Percentiles rank a stretch among this genome's conserved stretches.
Conservation (phyloP, 148 eudicot genomes). For the Cornus controversa region DNA sequence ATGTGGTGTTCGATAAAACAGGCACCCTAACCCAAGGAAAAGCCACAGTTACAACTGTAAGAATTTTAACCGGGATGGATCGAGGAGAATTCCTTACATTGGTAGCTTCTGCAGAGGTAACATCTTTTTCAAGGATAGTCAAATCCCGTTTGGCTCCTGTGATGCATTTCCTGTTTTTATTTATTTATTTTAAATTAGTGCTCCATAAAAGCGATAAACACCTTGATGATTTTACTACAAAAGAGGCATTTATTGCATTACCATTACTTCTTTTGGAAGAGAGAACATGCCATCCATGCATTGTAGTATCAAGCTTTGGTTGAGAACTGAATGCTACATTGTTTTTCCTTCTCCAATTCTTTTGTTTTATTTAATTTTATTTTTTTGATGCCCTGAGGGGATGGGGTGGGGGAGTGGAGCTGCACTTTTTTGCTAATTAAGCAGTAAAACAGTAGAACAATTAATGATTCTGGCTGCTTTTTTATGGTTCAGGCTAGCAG, state of each 20-base stretch:
- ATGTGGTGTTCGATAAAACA: constrained; percentile 94
- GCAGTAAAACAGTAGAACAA: too few relatives aligned
- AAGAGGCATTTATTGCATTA: not conserved
- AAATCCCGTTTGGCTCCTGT: not conserved
- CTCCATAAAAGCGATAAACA: not conserved
- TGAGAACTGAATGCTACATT: not conserved
- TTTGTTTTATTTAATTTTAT: not conserved
- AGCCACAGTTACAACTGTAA: constrained; percentile 78
- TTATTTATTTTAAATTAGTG: not conserved
- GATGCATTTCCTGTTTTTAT: not conserved
- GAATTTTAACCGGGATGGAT: constrained; percentile 75
- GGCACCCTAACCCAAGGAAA: constrained; percentile 97
- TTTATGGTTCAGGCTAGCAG: constrained; percentile 64
- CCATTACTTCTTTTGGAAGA: not conserved
- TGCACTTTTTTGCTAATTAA: not conserved
- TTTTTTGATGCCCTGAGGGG: not conserved
- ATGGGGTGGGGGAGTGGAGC: not conserved
- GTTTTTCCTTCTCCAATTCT: not conserved
- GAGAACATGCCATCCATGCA: not conserved
- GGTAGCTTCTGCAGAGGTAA: constrained; percentile 99
- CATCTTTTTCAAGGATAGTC: not conserved
- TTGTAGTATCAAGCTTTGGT: not conserved
- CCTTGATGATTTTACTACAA: not conserved
- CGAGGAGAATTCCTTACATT: constrained; percentile 86
- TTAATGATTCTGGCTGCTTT: not conserved